Base-by-base conservation (phyloP, 1,139 yeast genomes). In the Magnusiomyces magnusii region DNA sequence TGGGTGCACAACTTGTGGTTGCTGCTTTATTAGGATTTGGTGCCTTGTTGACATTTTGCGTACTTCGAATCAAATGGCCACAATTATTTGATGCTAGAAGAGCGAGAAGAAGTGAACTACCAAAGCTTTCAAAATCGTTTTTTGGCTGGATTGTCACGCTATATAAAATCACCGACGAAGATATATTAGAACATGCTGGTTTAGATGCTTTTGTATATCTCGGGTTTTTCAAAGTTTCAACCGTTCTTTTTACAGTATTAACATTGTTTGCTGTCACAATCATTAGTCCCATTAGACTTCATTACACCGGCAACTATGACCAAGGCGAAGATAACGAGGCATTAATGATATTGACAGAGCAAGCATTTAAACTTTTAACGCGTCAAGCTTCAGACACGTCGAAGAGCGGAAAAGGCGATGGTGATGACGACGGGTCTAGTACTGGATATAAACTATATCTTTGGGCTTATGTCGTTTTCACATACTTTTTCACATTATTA, bases 131-230 rank as follows among this genome's bases (percentile, higher is more conserved):
- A 15, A 71, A 74, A 55, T 78, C 88, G 3, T 69, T 87, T 25
- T 85, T 91, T 66, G 90, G 93, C 0, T 92, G 97, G 97, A 76
- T 92, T 7, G 80, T 84, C 1, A 81, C 83, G 0, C 74, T 92
- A 21, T 82, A 81, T 69, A 73, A 73, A 21, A 83, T 91, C 21
- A 78, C 80, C 31, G 98, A 93, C 66, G 80, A 82, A 42, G 90
- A 91, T 64, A 82, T 93, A 1, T 76, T 93, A 58, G 92, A 89
- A 62, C 86, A 86, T 68, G 97, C 97, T 0, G 99, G 99, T 0
- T 75, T 93, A 51, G 99, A 93, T 73, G 97, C 98, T 0, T 91
- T 82, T 73, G 97, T 92, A 56, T 89, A 86, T 67, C 74, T 89
- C 34, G 86, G 87, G 19, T 89, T 89, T 71, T 90, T 89, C 77